Conservation (phyloP, 2,329 filamentous ascomycete genomes). For the Cladorrhinum sp. region DNA sequence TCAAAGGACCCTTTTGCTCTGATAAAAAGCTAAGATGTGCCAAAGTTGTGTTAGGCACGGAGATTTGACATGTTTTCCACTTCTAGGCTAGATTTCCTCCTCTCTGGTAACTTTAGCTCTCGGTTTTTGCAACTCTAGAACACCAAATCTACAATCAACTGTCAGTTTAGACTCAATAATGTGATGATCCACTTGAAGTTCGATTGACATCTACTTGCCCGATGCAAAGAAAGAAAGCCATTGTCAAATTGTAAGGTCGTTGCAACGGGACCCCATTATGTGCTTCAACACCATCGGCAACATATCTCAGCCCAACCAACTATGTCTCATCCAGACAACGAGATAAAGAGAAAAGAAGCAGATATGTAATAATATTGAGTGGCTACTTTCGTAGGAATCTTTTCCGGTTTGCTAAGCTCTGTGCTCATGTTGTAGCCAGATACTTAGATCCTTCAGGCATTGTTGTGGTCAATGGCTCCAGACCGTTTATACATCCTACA, state of each 20-base stretch:
- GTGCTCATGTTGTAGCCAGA: background rate
- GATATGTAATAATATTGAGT: background rate
- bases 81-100: background rate
- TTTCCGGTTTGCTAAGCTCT: background rate
- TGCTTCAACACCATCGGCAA: background rate
- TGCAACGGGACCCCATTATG: background rate
- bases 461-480: too few relatives aligned
- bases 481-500: background rate
- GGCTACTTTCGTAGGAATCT: background rate
- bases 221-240: background rate
- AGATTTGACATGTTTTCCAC: too few relatives aligned
- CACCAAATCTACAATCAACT: background rate
- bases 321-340: background rate
- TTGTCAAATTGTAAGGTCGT: background rate
- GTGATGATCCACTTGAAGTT: background rate
- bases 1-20: background rate
- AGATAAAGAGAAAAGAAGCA: background rate
- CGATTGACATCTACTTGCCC: background rate
- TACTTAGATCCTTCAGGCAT: background rate
- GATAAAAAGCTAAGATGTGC: background rate
- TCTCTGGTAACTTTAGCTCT: background rate
- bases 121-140: background rate
- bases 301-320: background rate
- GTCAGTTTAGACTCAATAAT: background rate
- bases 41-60: background rate